Evolutionary conservation across 208 protist species (phyloP), one percentile per base, ranked within the genome.

Genomic region (Phytomonas sp.): DNA sequence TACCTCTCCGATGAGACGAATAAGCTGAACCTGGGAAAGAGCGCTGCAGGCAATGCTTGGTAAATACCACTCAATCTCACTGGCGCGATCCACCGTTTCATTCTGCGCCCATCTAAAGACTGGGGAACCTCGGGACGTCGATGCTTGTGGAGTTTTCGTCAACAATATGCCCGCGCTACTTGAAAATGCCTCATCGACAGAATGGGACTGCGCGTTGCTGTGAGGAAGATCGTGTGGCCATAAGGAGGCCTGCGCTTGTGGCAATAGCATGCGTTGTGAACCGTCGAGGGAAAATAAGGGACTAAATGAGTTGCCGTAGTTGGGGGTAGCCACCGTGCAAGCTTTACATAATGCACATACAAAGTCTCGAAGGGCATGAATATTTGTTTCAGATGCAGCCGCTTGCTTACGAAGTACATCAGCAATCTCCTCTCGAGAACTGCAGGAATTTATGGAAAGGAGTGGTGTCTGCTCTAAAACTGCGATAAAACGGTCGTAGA

Each of bases 371-470:
- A 56, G 46, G 20, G 46, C 46, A 26, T 56, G 46, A 56, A 56
- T 56, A 56, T 56, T 56, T 26, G 17, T 26, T 26, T 56, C 46
- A 26, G 20, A 56, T 5, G 46, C 46, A 26, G 17, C 46, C 46
- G 23, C 46, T 56, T 56, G 46, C 46, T 56, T 56, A 5, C 20
- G 46, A 26, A 56, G 26, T 6, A 23, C 6, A 26, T 26, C 20
- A 56, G 20, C 20, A 56, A 56, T 56, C 20, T 56, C 46, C 46
- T 56, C 46, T 17, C 46, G 46, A 56, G 20, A 56, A 26, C 46
- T 56, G 46, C 46, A 56, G 46, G 46, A 56, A 56, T 56, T 56
- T 56, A 56, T 26, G 20, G 46, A 56, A 56, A 56, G 23, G 46
- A 5, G 13, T 26, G 46, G 46, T 56, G 46, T 56, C 23, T 56